Evolutionary conservation across 2,329 filamentous ascomycete species (phyloP).

Genomic region (Monosporascus sp.): DNA sequence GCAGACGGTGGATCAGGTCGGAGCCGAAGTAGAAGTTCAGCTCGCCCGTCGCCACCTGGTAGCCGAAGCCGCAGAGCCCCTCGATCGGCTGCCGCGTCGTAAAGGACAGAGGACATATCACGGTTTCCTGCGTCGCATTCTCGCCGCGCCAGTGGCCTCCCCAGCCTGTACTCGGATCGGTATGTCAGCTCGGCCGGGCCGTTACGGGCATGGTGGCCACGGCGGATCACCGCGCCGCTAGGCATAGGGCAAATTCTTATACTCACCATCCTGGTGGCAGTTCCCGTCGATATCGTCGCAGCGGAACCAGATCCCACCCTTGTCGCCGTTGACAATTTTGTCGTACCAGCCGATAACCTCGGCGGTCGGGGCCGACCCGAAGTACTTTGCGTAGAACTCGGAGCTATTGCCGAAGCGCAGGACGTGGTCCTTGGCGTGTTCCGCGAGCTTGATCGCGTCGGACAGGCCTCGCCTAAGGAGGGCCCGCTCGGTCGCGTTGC

Average conservation of each 20-base stretch:
- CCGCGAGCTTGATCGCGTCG: slow-evolving; percentile 52
- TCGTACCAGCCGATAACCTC: slow-evolving; percentile 58
- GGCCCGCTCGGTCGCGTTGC: slow-evolving; percentile 54
- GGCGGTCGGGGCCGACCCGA: slow-evolving; percentile 53
- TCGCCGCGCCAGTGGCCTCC: slow-evolving; percentile 62
- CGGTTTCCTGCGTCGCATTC: slow-evolving; percentile 61
- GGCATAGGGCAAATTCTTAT: neutral
- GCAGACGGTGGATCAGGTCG: slow-evolving; percentile 62
- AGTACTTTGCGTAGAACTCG: slow-evolving; percentile 59
- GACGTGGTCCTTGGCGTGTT: slow-evolving; percentile 59
- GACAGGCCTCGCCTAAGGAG: slow-evolving; percentile 52
- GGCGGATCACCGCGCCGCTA: no score
- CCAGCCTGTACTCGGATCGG: slow-evolving; percentile 40
- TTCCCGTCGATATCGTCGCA: slow-evolving; percentile 65
- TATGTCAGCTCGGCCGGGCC: no score
- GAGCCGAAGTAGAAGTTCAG: slow-evolving; percentile 60
- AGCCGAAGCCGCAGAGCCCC: slow-evolving; percentile 57
- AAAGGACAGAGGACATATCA: slow-evolving; percentile 63
- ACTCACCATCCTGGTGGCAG: slow-evolving; percentile 44
- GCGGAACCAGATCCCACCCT: slow-evolving; percentile 53
- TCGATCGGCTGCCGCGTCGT: slow-evolving; percentile 49
- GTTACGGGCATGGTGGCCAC: no score
- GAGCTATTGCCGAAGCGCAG: slow-evolving; percentile 52
- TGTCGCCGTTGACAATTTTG: slow-evolving; percentile 52
- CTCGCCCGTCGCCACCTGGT: slow-evolving; percentile 50